A percentile compares a stretch with the other conserved stretches of the same genome.
These are phyloP conservation scores for Cutaneotrichosporon dermatis DNA, from an alignment of 1,284 basidiomycete genomes.

Conservation along the genomic window DNA sequence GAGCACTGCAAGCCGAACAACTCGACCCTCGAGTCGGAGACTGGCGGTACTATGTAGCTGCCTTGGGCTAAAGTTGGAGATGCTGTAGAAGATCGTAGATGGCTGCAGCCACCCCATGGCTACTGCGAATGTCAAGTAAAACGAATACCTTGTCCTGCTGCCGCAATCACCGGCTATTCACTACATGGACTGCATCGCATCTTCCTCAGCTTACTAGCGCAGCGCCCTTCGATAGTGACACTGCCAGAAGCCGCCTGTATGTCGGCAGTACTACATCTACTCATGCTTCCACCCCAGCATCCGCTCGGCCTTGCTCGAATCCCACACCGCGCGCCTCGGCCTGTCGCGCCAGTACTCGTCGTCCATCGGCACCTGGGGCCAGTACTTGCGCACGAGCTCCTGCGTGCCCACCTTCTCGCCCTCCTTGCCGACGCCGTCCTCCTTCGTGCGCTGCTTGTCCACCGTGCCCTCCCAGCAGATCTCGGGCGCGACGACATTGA, in stretches of 20 bases:
- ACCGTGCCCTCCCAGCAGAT: slow-evolving; percentile 27
- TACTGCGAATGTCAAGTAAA: too few relatives aligned
- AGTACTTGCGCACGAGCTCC: slow-evolving; percentile 20
- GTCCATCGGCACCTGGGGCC: slow-evolving; percentile 21
- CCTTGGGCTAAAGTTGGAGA: too few relatives aligned
- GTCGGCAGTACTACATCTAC: neutral
- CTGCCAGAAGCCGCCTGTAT: too few relatives aligned
- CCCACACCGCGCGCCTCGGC: slow-evolving; percentile 34
- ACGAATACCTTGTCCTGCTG: too few relatives aligned
- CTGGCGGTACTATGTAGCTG: slow-evolving; percentile 14
- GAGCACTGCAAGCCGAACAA: slow-evolving; percentile 24
- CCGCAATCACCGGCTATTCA: too few relatives aligned
- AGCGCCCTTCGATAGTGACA: too few relatives aligned
- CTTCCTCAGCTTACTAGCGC: too few relatives aligned
- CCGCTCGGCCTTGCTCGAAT: slow-evolving; percentile 40
- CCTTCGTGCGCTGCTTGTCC: neutral
- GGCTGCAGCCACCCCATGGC: too few relatives aligned
- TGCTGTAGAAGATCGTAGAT: too few relatives aligned
- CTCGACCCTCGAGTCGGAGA: slow-evolving; percentile 21
- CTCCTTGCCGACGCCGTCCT: too few relatives aligned
- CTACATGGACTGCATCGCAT: too few relatives aligned
- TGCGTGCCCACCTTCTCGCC: neutral
- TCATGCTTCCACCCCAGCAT: slow-evolving; percentile 47
- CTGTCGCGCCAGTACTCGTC: slow-evolving; percentile 23
- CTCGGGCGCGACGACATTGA: slow-evolving; percentile 42